Conservation (phyloP, 176 grass and related monocot species). For the Otatea glauca region DNA sequence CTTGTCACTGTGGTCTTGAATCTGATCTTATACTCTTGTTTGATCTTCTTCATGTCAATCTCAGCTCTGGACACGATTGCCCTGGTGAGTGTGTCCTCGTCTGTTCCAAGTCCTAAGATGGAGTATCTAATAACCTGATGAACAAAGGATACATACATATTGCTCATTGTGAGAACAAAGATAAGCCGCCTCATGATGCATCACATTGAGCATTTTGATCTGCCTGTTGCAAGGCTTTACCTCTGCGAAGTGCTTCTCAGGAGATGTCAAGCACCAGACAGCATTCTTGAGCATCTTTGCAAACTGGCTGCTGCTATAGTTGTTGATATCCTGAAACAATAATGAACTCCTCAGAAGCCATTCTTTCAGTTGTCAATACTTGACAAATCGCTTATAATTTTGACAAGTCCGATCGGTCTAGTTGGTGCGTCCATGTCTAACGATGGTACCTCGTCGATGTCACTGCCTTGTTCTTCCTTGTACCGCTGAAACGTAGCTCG, state of each 20-base stretch:
- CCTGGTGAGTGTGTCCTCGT: slow-evolving; percentile 71
- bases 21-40: slow-evolving; percentile 61
- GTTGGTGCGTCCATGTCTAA: not conserved
- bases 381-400: not conserved
- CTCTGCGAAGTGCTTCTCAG: slow-evolving; percentile 83
- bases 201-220: not conserved
- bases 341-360: not conserved
- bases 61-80: slow-evolving; percentile 62
- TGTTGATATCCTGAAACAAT: slow-evolving; percentile 57
- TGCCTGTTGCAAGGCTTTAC: slow-evolving; percentile 24
- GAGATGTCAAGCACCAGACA: slow-evolving; percentile 64
- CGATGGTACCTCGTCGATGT: slow-evolving; percentile 57
- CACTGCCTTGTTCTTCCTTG: slow-evolving; percentile 50
- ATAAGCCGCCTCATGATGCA: not conserved
- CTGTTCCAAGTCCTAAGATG: slow-evolving; percentile 69
- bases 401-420: not conserved
- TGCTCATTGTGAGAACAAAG: not conserved
- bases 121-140: slow-evolving; percentile 66
- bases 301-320: slow-evolving; percentile 44
- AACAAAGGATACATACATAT: not conserved
- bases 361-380: not conserved
- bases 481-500: slow-evolving; percentile 66
- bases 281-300: slow-evolving; percentile 51
- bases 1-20: slow-evolving; percentile 53
- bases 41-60: slow-evolving; percentile 62